Conservation (phyloP, 495 filamentous ascomycete genomes). For the Ascodesmis nigricans region DNA sequence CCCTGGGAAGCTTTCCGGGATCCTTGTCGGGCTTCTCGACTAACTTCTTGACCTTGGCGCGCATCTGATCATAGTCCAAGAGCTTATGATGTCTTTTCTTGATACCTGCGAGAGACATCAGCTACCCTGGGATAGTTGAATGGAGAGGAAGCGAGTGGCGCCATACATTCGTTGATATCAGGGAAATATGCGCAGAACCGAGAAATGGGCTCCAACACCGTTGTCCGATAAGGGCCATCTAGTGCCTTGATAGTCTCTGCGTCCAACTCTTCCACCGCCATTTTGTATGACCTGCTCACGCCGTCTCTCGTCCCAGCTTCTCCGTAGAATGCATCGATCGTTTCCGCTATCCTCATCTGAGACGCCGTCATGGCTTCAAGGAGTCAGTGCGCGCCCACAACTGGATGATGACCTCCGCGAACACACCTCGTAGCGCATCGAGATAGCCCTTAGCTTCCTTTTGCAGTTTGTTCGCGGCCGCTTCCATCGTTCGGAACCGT, state of each 20-base stretch:
- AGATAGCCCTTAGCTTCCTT: constrained; percentile 96
- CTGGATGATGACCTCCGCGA: too few species aligned
- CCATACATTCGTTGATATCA: constrained; percentile 86
- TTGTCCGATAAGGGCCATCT: constrained; percentile 89
- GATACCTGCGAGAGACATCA: constrained; percentile 41
- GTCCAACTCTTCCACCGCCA: constrained; percentile 90
- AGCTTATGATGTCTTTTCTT: constrained; percentile 97
- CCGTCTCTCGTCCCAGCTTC: constrained; percentile 87
- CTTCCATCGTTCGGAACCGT: constrained; percentile 90
- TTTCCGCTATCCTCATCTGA: constrained; percentile 98
- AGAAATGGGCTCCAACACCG: constrained; percentile 82
- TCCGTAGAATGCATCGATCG: constrained; percentile 97
- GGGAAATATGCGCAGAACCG: constrained; percentile 97
- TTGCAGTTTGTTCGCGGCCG: constrained; percentile 71
- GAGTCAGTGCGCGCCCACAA: too few species aligned
- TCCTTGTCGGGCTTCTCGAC: constrained; percentile 98
- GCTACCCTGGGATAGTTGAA: background rate
- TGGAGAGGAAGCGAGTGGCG: background rate
- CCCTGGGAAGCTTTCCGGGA: constrained; percentile 73
- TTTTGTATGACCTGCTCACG: constrained; percentile 88
- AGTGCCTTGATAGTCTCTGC: constrained; percentile 95
- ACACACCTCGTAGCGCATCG: constrained; percentile 70
- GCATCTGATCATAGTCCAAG: constrained; percentile 88
- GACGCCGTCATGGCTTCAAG: constrained; percentile 99
- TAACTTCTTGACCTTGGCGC: constrained; percentile 86